A percentile compares a stretch with the other conserved stretches of the same genome.
These are phyloP conservation scores for Coccinonectria pachysandricola DNA, from an alignment of 2,329 filamentous ascomycete genomes.

Conservation along the genomic window DNA sequence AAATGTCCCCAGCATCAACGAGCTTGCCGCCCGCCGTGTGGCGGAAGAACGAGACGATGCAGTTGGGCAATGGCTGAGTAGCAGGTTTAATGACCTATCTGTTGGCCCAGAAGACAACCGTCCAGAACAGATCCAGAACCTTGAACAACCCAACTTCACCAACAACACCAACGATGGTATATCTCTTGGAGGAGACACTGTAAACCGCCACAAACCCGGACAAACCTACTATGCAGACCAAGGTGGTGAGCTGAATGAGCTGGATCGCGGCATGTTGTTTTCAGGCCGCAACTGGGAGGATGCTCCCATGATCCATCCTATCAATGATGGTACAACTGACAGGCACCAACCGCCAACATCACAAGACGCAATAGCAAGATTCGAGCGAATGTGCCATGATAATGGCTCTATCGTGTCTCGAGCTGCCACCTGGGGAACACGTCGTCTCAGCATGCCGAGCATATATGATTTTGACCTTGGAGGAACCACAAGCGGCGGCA, in stretches of 20 bases:
- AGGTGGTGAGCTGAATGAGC: conserved; percentile 32
- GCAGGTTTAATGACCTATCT: conserved; percentile 21
- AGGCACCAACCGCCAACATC: conserved; percentile 39
- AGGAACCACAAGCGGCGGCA: conserved; percentile 46
- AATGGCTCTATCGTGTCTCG: conserved; percentile 50
- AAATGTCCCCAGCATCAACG: conserved; percentile 39
- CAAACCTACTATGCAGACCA: conserved; percentile 38
- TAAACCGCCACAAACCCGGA: conserved; percentile 38
- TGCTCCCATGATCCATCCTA: conserved; percentile 35
- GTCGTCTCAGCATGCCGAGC: conserved; percentile 53
- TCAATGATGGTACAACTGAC: conserved; percentile 23
- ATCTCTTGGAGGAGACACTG: conserved; percentile 34
- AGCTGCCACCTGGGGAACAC: conserved; percentile 61
- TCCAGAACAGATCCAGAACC: conserved; percentile 10
- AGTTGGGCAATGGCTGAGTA: conserved; percentile 41
- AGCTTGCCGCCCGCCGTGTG: conserved; percentile 32
- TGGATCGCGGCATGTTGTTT: conserved; percentile 41
- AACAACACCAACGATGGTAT: conserved; percentile 32
- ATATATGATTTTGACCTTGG: conserved; percentile 46
- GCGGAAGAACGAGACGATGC: conserved; percentile 36
- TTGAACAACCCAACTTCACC: conserved; percentile 14
- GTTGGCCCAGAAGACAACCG: conserved; percentile 16
- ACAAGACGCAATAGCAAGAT: conserved; percentile 42
- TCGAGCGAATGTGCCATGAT: conserved; percentile 41
- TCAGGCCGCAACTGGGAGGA: conserved; percentile 39